Percentiles rank a stretch among this genome's conserved stretches.
Evolutionary conservation across 768 basidiomycete genomes (phyloP).

Genomic region (Gautieria morchelliformis): DNA sequence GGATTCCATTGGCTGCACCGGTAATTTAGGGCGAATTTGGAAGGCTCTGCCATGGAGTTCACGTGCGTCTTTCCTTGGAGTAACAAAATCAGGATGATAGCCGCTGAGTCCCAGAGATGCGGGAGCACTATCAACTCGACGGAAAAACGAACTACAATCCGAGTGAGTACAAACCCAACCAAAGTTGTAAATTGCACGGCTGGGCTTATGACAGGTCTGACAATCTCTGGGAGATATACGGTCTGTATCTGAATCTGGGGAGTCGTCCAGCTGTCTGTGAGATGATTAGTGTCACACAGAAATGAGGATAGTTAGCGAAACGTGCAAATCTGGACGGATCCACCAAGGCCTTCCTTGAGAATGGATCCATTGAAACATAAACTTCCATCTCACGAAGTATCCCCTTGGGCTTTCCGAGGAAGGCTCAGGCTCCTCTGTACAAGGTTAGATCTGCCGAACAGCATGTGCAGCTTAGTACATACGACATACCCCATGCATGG

Average conservation of each 20-base stretch:
- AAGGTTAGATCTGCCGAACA: neutral
- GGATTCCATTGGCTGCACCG: neutral
- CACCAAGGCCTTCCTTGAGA: conserved; percentile 55
- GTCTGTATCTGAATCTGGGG: neutral
- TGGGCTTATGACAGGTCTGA: conserved; percentile 30
- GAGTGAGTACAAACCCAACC: conserved; percentile 50
- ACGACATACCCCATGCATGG: conserved; percentile 51
- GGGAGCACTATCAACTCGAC: conserved; percentile 5
- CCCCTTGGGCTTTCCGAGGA: conserved; percentile 33
- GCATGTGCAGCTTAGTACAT: neutral
- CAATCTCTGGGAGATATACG: conserved; percentile 22
- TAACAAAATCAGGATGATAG: conserved; percentile 8
- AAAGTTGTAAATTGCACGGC: conserved; percentile 43
- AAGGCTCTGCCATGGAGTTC: neutral
- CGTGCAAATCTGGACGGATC: conserved; percentile 11
- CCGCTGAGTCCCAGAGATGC: neutral
- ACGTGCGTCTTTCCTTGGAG: neutral
- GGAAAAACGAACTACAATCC: conserved; percentile 50
- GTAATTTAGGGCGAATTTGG: neutral
- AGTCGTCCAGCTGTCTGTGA: neutral
- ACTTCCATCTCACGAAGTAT: conserved; percentile 68
- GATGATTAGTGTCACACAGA: neutral
- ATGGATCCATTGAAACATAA: conserved; percentile 78
- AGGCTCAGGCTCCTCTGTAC: conserved; percentile 9
- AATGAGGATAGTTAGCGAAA: neutral